Base-by-base conservation (phyloP, 2,329 filamentous ascomycete species). In the Cladobotryum protrusum region DNA sequence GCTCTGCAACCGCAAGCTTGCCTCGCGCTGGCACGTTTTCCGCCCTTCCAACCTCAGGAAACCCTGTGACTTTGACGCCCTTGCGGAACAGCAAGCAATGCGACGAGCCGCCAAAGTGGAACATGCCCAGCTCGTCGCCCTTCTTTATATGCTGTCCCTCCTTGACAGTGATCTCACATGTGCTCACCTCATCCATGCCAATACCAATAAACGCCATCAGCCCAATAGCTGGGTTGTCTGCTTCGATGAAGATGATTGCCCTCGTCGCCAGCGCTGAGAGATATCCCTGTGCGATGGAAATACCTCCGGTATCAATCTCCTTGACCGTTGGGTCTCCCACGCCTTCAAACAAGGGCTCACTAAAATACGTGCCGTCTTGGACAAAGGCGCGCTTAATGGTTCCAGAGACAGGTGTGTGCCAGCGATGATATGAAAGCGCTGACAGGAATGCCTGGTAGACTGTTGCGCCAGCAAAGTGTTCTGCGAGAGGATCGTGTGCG, bases 101-200 rank as follows among this genome's bases (percentile, higher is more conserved):
- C 1, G 81, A 82, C 6, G 78, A 84, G 0, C 87, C 86, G n/a
- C 86, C 86, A 62, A 85, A 89, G 61, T 90, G 86, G 66, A 90
- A 90, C 85, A 88, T 89, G 39, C 86, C 86, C 36, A 83, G 72
- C 68, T 89, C 70, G 4, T 89, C 78, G 1, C 87, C 87, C 72
- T 89, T 89, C 47, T 72, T 72, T 14, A 90, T 61, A 47, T 75
- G 73, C 61, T 89, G 75, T 0, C 84, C 85, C 60, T 83, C 78
- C 57, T 74, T 74, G 11, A 87, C 83, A 0, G 80, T 85, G 44
- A 87, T 82, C 46, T 89, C 84, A 59, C 85, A 89, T 0, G 83
- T 83, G 51, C 78, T 84, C 12, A 89, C 86, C 66, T 91, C 86
- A 39, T 82, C 83, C 86, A 90, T 89, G 1, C 86, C 87, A 3